Evolutionary conservation across 148 eudicot species (phyloP).

Genomic region (Chenopodium berlandieri): DNA sequence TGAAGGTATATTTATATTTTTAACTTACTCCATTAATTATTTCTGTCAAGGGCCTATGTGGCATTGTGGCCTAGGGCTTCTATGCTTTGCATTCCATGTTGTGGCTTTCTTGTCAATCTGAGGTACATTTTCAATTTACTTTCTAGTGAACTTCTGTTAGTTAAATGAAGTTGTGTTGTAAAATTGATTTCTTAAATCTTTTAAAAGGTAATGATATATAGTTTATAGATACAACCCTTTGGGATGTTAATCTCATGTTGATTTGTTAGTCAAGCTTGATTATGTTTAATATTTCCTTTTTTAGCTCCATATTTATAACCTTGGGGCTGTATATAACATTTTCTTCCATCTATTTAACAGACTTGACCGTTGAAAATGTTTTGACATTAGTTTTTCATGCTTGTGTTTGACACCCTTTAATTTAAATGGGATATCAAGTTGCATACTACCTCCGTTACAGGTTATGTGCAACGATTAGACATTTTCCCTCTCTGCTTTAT

Average conservation of each 20-base stretch:
- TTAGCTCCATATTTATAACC: no score
- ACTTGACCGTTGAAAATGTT: no score
- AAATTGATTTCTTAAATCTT: not conserved
- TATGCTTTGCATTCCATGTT: not conserved
- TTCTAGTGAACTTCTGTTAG: not conserved
- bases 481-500: no score
- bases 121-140: not conserved
- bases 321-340: no score
- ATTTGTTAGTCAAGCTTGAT: no score
- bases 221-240: no score
- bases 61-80: not conserved
- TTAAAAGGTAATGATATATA: no score
- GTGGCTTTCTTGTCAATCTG: not conserved
- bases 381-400: not conserved
- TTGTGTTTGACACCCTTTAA: not conserved
- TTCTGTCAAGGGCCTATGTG: not conserved
- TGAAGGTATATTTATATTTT: conserved; percentile 55
- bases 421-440: not conserved
- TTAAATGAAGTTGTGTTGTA: not conserved
- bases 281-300: no score
- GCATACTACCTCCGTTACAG: not conserved
- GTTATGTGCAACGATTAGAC: no score
- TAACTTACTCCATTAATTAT: not conserved
- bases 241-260: no score
- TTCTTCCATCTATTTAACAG: no score